These are phyloP conservation scores for Sclerotinia subarctica DNA, from an alignment of 2,329 filamentous ascomycete species.

Conservation along the genomic window DNA sequence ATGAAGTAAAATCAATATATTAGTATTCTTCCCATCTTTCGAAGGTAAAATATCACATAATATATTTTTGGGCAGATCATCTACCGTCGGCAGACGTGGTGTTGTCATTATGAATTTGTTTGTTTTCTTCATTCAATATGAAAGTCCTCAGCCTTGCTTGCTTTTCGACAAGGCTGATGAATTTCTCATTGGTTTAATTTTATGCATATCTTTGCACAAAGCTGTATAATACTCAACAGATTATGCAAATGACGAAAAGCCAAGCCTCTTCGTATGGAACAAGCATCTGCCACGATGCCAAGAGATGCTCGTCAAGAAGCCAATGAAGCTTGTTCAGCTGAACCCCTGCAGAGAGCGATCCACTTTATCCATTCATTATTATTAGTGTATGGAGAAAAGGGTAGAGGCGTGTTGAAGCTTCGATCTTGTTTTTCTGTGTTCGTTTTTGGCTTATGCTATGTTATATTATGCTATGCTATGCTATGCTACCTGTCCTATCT, in stretches of 20 bases:
- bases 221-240: not conserved
- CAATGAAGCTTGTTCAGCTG: conserved; percentile 17
- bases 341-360: not conserved
- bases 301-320: conserved; percentile 1
- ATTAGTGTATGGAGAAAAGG: not conserved
- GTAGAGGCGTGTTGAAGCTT: conserved; percentile 10
- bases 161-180: not conserved
- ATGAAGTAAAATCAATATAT: conserved; percentile 65
- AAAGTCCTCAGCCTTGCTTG: conserved; percentile 3
- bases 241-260: not conserved
- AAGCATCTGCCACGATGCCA: conserved; percentile 5
- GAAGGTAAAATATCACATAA: conserved; percentile 38
- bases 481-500: not conserved
- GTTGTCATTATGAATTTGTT: conserved; percentile 8
- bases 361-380: not conserved
- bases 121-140: not conserved
- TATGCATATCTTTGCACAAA: no score
- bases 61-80: conserved; percentile 48
- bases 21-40: conserved; percentile 45
- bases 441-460: no score
- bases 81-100: conserved; percentile 38
- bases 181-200: not conserved
- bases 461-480: no score
- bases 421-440: no score
- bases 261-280: not conserved